Evolutionary conservation across 306 rosid species (phyloP), one percentile per base, ranked within the genome.

Genomic region (Neltuma alba): DNA sequence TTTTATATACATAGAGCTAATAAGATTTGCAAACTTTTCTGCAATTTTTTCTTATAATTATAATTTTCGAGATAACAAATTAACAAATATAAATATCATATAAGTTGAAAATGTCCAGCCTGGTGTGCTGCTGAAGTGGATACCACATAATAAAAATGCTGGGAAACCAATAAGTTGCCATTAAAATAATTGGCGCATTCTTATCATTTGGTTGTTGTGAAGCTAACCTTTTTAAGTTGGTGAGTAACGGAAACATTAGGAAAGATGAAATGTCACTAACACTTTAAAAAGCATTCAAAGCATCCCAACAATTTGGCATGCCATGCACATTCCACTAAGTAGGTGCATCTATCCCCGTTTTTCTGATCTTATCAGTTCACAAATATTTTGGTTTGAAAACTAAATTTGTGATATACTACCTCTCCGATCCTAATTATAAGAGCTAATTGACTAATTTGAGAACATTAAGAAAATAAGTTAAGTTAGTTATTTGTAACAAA

Each of bases 321-420:
- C 23, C 28, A 64, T 55, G 20, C 36, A 60, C 8, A 12, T 23
- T 34, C 40, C 76, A 72, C 47, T 36, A 69, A 36, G 11, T 21
- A 44, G 52, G 83, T 85, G 85, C 81, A 74, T 68, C 41, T 60
- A 38, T 40, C 40, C 83, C 75, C 18, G 31, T 27, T 77, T n/a
- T 73, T 77, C 33, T 66, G 25, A 38, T 72, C n/a, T 66, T 58
- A 12, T 42, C 2, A 37, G 0, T 37, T 37, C 7, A 5, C 40
- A 37, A 3, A 33, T 33, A 33, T 33, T n/a, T n/a, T n/a, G n/a
- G n/a, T n/a, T n/a, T n/a, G n/a, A n/a, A n/a, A n/a, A n/a, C n/a
- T n/a, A n/a, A n/a, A n/a, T n/a, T n/a, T n/a, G n/a, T n/a, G n/a
- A n/a, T n/a, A n/a, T n/a, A n/a, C n/a, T n/a, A n/a, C n/a, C n/a